Evolutionary conservation across 768 basidiomycete species (phyloP).

Genomic region (Hypholoma fasciculare): DNA sequence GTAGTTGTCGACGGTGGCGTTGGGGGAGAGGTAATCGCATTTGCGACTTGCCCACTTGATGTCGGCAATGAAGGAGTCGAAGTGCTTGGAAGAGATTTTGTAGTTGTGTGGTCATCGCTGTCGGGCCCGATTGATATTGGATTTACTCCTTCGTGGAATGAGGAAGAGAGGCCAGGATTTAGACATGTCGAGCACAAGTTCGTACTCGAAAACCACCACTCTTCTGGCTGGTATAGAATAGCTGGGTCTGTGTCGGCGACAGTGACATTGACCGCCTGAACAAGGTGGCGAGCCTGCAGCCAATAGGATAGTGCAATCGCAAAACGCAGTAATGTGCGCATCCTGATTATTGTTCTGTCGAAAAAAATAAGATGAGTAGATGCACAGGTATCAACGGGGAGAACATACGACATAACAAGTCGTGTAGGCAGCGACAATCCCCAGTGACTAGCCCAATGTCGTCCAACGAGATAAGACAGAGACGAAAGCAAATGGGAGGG

Average conservation of each 20-base stretch:
- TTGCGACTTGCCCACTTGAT: too few species aligned
- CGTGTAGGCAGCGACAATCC: neutral
- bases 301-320: slow-evolving; percentile 20
- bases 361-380: neutral
- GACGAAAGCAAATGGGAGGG: slow-evolving; percentile 12
- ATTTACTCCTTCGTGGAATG: slow-evolving; percentile 38
- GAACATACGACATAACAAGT: slow-evolving; percentile 16
- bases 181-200: slow-evolving; percentile 30
- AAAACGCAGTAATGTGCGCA: slow-evolving; percentile 20
- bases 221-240: slow-evolving; percentile 36
- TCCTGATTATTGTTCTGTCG: slow-evolving; percentile 11
- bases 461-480: slow-evolving; percentile 8
- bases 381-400: neutral
- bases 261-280: slow-evolving; percentile 31
- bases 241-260: slow-evolving; percentile 38
- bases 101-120: slow-evolving; percentile 11
- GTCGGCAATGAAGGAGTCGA: too few species aligned
- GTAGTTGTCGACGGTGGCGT: slow-evolving; percentile 1
- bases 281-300: slow-evolving; percentile 12
- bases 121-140: slow-evolving; percentile 10
- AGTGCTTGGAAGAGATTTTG: neutral
- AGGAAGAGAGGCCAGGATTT: slow-evolving; percentile 22
- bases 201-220: slow-evolving; percentile 34
- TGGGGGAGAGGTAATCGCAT: neutral
- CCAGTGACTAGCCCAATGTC: neutral